Conservation (phyloP, 352 stramenopile genomes). For the Peronosclerospora sorghi region DNA sequence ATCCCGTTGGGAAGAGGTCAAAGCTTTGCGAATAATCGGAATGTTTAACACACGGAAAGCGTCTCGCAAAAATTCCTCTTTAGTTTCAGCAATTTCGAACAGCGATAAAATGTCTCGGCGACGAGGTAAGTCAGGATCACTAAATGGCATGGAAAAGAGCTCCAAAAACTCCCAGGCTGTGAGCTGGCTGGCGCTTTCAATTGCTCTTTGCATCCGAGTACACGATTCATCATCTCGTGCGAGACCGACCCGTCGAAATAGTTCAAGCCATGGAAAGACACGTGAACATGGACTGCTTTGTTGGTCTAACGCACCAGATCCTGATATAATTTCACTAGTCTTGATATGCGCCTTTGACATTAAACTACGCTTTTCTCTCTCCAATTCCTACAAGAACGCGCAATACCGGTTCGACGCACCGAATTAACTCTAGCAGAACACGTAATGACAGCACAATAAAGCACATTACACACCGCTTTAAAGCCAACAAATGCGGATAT, state of each 20-base stretch:
- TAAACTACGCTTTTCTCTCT: constrained; percentile 17
- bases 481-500: constrained; percentile 53
- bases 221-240: constrained; percentile 43
- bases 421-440: constrained; percentile 7
- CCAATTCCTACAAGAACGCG: constrained; percentile 20
- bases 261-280: constrained; percentile 54
- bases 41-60: constrained; percentile 32
- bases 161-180: constrained; percentile 69
- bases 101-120: constrained; percentile 52
- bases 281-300: constrained; percentile 13
- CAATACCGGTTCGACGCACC: neutral
- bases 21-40: constrained; percentile 40
- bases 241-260: constrained; percentile 51
- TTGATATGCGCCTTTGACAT: constrained; percentile 14
- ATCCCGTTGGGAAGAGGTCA: constrained; percentile 18
- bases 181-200: constrained; percentile 30
- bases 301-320: constrained; percentile 9
- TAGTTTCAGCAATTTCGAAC: constrained; percentile 44
- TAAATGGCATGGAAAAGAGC: constrained; percentile 75
- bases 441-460: too few relatives aligned
- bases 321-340: constrained; percentile 15
- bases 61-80: constrained; percentile 45
- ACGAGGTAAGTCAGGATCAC: constrained; percentile 39
- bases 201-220: constrained; percentile 22
- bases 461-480: constrained; percentile 27